phyloP scores from a whole-genome alignment of 2,329 filamentous ascomycete genomes.

The Akanthomyces muscarius region DNA sequence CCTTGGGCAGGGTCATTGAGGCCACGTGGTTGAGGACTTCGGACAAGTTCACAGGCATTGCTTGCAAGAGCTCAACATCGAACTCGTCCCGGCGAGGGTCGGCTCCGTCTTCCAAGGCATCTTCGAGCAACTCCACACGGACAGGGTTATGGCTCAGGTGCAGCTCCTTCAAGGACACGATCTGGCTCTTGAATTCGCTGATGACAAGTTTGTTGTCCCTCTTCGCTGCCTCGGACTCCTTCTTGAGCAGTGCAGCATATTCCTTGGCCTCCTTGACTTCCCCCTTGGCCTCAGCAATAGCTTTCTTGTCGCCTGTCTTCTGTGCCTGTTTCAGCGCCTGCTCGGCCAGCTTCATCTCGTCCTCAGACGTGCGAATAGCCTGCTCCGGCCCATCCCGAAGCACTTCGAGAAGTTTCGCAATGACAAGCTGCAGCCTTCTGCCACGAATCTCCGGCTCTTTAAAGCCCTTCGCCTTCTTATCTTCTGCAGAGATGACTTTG shows the following conservation, averaged over 20 bases:
- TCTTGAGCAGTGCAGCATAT: neutral
- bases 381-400: constrained; percentile 27
- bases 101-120: constrained; percentile 21
- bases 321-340: neutral
- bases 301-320: neutral
- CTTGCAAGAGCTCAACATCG: constrained; percentile 39
- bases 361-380: neutral
- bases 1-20: constrained; percentile 37
- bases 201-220: constrained; percentile 31
- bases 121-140: constrained; percentile 32
- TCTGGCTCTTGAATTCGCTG: constrained; percentile 49
- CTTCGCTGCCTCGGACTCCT: neutral
- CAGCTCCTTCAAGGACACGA: constrained; percentile 39
- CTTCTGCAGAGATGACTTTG: constrained; percentile 22
- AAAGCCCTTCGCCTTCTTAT: constrained; percentile 15
- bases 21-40: constrained; percentile 42
- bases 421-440: constrained; percentile 40
- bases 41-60: constrained; percentile 35
- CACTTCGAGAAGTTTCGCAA: constrained; percentile 35
- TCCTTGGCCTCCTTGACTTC: neutral
- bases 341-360: neutral
- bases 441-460: constrained; percentile 35
- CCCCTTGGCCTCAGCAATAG: neutral
- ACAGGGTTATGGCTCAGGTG: constrained; percentile 32
- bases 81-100: constrained; percentile 25